Evolutionary conservation across 192 early-diverging fungal genomes (phyloP).

Genomic region (Podila clonocystis): DNA sequence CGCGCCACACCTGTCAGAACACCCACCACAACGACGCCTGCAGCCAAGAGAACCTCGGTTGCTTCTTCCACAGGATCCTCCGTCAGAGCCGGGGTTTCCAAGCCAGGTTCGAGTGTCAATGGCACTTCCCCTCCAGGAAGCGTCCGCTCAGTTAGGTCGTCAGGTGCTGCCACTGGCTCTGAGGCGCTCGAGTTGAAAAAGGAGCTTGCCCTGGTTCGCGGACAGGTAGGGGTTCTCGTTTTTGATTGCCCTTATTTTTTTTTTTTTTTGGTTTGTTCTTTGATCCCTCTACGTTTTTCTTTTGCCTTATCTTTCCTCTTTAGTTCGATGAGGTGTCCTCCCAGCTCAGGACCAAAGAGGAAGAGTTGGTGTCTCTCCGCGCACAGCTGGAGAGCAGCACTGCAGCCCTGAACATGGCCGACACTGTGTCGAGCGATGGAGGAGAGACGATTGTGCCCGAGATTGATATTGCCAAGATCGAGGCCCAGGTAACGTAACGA

Average conservation of each 20-base stretch:
- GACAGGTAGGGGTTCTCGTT: slow-evolving; percentile 21
- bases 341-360: slow-evolving; percentile 33
- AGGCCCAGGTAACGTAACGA: slow-evolving; percentile 32
- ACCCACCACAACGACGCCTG: slow-evolving; percentile 9
- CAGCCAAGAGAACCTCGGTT: slow-evolving; percentile 18
- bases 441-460: slow-evolving; percentile 49
- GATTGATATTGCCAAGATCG: slow-evolving; percentile 48
- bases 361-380: slow-evolving; percentile 28
- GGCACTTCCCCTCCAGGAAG: slow-evolving; percentile 30
- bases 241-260: no score
- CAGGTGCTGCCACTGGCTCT: slow-evolving; percentile 30
- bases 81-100: slow-evolving; percentile 11
- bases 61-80: not conserved
- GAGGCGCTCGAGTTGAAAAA: slow-evolving; percentile 45
- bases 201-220: slow-evolving; percentile 37
- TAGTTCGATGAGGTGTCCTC: slow-evolving; percentile 41
- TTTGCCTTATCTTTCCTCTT: not conserved
- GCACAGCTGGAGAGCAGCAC: slow-evolving; percentile 28
- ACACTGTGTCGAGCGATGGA: slow-evolving; percentile 49
- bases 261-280: no score
- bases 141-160: slow-evolving; percentile 34
- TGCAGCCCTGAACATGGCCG: slow-evolving; percentile 36
- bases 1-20: slow-evolving; percentile 3
- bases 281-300: no score
- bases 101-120: slow-evolving; percentile 8